A percentile compares a stretch with the other conserved stretches of the same genome.
These are phyloP conservation scores for Colletotrichum aenigma DNA, from an alignment of 2,329 filamentous ascomycete species.

Conservation along the genomic window DNA sequence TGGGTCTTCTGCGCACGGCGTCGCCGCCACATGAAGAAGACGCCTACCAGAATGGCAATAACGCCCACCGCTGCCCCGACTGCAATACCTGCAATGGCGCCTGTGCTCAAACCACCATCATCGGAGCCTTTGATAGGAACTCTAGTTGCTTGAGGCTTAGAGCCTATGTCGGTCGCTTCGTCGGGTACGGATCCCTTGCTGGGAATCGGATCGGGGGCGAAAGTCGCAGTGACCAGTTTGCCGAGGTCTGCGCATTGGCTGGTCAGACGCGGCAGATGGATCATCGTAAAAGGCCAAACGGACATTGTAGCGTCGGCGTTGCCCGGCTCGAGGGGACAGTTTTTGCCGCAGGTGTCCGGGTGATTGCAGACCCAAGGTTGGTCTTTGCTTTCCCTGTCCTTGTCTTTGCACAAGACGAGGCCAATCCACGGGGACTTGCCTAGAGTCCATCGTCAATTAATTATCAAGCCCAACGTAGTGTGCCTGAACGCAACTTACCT, in stretches of 20 bases:
- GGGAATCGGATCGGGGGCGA: neutral
- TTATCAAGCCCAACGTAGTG: accelerated
- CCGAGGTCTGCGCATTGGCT: neutral
- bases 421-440: slow-evolving; percentile 14
- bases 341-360: neutral
- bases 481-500: neutral
- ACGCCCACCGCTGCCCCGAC: neutral
- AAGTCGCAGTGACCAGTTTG: neutral
- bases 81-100: slow-evolving; percentile 5
- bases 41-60: neutral
- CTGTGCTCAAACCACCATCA: neutral
- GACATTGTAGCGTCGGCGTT: neutral
- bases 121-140: neutral
- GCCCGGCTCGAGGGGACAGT: neutral
- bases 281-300: neutral
- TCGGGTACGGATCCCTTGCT: neutral
- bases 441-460: neutral
- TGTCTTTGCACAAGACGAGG: neutral
- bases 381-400: neutral
- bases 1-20: neutral
- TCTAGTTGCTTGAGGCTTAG: neutral
- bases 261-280: neutral
- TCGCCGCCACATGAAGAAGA: neutral
- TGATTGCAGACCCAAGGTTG: slow-evolving; percentile 11
- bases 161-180: neutral